Evolutionary conservation across 371 early-diverging fungal genomes (phyloP).

Genomic region (Sporodiniella umbellata): DNA sequence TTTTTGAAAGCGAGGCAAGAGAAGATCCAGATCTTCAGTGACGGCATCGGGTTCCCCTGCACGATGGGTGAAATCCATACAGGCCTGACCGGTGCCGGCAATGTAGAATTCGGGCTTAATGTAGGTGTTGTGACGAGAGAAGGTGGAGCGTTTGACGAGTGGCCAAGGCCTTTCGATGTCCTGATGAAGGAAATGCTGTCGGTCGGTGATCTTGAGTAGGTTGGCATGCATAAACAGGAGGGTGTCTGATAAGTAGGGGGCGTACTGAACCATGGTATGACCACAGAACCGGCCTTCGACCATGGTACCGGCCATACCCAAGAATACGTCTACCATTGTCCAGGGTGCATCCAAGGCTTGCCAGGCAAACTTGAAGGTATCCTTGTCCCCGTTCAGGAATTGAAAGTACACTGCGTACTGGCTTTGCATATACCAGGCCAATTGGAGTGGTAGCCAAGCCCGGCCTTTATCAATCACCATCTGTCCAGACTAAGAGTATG

Average conservation of each 20-base stretch:
- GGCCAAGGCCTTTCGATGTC: constrained; percentile 23
- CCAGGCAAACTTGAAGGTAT: constrained; percentile 49
- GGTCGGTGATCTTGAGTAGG: constrained; percentile 37
- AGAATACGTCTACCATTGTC: constrained; percentile 32
- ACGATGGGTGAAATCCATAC: constrained; percentile 36
- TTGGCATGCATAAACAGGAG: constrained; percentile 45
- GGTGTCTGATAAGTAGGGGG: constrained; percentile 6
- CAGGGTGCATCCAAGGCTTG: constrained; percentile 33
- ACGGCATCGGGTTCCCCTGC: constrained; percentile 32
- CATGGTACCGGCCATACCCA: constrained; percentile 43
- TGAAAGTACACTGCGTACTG: constrained; percentile 41
- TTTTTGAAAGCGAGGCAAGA: constrained; percentile 24
- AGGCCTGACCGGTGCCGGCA: constrained; percentile 28
- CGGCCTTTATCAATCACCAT: constrained; percentile 39
- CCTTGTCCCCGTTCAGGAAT: constrained; percentile 46
- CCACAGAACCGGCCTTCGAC: constrained; percentile 34
- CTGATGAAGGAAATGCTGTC: constrained; percentile 17
- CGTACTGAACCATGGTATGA: constrained; percentile 45
- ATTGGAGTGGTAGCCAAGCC: constrained; percentile 37
- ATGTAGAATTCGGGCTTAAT: constrained; percentile 35
- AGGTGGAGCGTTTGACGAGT: constrained; percentile 28
- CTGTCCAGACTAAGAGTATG: constrained; percentile 35
- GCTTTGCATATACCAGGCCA: constrained; percentile 43
- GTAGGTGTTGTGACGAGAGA: constrained; percentile 20
- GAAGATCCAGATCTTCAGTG: constrained; percentile 23